phyloP scores from a whole-genome alignment of 306 rosid genomes.

The Acacia melanoxylon region DNA sequence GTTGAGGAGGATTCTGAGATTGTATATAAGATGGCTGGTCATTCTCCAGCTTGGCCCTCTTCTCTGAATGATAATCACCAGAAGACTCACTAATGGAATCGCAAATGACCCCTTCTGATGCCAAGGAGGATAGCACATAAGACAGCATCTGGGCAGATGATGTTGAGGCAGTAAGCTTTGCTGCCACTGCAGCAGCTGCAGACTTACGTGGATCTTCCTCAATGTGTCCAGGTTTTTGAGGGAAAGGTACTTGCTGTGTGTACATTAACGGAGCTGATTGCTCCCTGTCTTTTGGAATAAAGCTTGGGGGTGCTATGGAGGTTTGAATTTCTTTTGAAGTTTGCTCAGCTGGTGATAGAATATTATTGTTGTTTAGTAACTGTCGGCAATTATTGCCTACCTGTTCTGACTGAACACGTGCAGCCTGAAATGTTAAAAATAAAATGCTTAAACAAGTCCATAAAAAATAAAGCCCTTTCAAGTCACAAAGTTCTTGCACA shows the following conservation, averaged over 20 bases:
- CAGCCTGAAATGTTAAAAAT: slow-evolving; percentile 57
- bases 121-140: slow-evolving; percentile 87
- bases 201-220: slow-evolving; percentile 89
- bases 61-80: slow-evolving; percentile 66
- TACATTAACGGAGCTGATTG: slow-evolving; percentile 85
- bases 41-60: slow-evolving; percentile 73
- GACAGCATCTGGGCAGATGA: slow-evolving; percentile 96
- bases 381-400: slow-evolving; percentile 54
- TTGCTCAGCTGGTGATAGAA: slow-evolving; percentile 53
- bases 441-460: slow-evolving; percentile 6
- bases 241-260: slow-evolving; percentile 47
- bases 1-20: slow-evolving; percentile 59
- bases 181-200: slow-evolving; percentile 99
- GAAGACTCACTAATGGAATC: slow-evolving; percentile 61
- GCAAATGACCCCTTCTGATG: slow-evolving; percentile 92
- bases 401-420: slow-evolving; percentile 77
- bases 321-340: slow-evolving; percentile 67
- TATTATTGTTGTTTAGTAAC: slow-evolving; percentile 47
- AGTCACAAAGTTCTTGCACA: slow-evolving; percentile 3
- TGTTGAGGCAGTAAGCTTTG: slow-evolving; percentile 91
- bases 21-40: slow-evolving; percentile 58
- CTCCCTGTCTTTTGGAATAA: slow-evolving; percentile 61
- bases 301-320: slow-evolving; percentile 56
- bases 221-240: slow-evolving; percentile 54
- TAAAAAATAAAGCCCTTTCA: neutral